Evolutionary conservation across 2,329 filamentous ascomycete genomes (phyloP).

Genomic region (Botryosphaeria agaves): DNA sequence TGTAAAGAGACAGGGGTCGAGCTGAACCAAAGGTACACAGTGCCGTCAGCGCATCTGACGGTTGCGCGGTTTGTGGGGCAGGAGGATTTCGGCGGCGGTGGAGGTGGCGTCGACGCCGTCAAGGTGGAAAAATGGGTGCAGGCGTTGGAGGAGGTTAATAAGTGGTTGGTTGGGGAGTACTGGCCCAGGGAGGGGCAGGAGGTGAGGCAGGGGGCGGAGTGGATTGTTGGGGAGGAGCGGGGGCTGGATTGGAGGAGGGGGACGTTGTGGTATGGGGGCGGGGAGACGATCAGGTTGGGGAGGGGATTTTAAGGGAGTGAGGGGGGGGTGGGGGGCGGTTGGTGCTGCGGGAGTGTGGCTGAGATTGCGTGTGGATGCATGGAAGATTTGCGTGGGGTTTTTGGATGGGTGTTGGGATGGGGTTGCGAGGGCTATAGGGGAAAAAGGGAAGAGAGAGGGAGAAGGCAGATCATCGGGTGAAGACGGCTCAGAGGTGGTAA

Average conservation of each 20-base stretch:
- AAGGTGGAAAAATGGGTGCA: constrained; percentile 48
- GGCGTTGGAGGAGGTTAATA: constrained; percentile 60
- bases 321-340: no score
- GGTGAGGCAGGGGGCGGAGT: constrained; percentile 44
- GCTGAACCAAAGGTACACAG: constrained; percentile 65
- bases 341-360: no score
- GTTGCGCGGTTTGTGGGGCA: constrained; percentile 62
- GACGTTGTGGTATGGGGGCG: constrained; percentile 70
- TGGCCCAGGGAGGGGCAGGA: constrained; percentile 39
- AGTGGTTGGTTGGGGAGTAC: constrained; percentile 50
- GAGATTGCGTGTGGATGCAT: background rate
- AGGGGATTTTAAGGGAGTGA: constrained; percentile 24
- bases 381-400: background rate
- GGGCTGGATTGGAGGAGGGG: constrained; percentile 64
- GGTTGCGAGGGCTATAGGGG: no score
- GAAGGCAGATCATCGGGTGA: no score
- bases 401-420: no score
- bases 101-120: constrained; percentile 24
- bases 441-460: no score
- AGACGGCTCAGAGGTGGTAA: no score
- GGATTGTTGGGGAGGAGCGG: constrained; percentile 73
- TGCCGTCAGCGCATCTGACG: constrained; percentile 80
- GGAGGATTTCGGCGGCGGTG: constrained; percentile 36
- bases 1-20: constrained; percentile 45
- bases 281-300: constrained; percentile 45